Evolutionary conservation across 495 filamentous ascomycete genomes (phyloP).

Genomic region (Xylaria nigripes): DNA sequence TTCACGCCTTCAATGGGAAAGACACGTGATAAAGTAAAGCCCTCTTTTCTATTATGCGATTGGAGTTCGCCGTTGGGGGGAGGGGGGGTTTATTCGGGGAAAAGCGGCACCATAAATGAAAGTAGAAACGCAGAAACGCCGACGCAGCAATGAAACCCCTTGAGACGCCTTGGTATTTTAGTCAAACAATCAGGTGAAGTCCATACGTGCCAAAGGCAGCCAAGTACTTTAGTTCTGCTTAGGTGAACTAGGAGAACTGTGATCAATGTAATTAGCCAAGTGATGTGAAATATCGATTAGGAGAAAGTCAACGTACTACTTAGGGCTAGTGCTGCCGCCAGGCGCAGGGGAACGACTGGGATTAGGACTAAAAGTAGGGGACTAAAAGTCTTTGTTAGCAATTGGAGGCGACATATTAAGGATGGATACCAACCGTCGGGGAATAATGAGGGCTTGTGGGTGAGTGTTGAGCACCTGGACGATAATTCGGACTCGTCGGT

Average conservation of each 20-base stretch:
- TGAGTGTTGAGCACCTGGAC: slow-evolving; percentile 44
- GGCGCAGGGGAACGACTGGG: slow-evolving; percentile 9
- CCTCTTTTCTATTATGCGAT: slow-evolving; percentile 4
- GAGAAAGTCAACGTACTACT: slow-evolving; percentile 8
- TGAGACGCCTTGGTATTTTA: slow-evolving; percentile 9
- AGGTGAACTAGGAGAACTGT: slow-evolving; percentile 12
- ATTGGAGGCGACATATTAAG: not conserved
- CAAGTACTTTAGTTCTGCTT: slow-evolving; percentile 5
- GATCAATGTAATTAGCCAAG: not conserved
- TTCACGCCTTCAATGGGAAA: slow-evolving; percentile 2
- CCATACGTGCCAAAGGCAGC: not conserved
- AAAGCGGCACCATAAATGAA: not conserved
- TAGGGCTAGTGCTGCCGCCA: slow-evolving; percentile 14
- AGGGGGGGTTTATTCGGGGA: not conserved
- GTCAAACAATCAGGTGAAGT: slow-evolving; percentile 7
- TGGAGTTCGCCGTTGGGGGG: not conserved
- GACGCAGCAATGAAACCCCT: slow-evolving; percentile 6
- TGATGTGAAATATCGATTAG: not conserved
- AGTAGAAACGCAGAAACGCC: slow-evolving; percentile 7
- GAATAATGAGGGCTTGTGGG: slow-evolving; percentile 49
- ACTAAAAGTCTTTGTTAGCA: slow-evolving; percentile 16
- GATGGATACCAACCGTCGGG: slow-evolving; percentile 31
- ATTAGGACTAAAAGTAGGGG: slow-evolving; percentile 14
- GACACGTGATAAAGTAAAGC: not conserved
- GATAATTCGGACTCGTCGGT: slow-evolving; percentile 57